phyloP scores from a whole-genome alignment of 495 filamentous ascomycete species.

The Xanthoparmelia taractica region DNA sequence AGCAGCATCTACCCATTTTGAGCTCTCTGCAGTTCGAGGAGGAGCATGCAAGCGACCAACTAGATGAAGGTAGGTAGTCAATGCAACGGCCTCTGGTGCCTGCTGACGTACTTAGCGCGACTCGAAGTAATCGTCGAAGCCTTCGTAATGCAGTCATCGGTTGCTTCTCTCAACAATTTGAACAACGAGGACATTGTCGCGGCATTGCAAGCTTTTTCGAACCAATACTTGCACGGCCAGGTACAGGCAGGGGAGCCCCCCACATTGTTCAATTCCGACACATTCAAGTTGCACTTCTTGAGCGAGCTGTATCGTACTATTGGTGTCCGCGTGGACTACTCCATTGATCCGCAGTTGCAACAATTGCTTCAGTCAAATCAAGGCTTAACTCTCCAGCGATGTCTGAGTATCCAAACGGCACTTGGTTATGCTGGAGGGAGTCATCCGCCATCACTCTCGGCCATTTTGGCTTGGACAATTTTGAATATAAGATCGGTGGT shows the following conservation, averaged over 20 bases:
- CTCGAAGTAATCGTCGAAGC: slow-evolving; percentile 36
- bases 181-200: slow-evolving; percentile 72
- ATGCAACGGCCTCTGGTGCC: background rate
- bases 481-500: slow-evolving; percentile 65
- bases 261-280: slow-evolving; percentile 15
- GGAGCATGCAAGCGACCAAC: slow-evolving; percentile 33
- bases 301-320: slow-evolving; percentile 59
- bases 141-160: slow-evolving; percentile 52
- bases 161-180: slow-evolving; percentile 45
- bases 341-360: slow-evolving; percentile 58
- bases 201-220: slow-evolving; percentile 46
- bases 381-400: slow-evolving; percentile 49
- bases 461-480: slow-evolving; percentile 65
- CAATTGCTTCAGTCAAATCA: slow-evolving; percentile 56
- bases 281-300: slow-evolving; percentile 47
- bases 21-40: slow-evolving; percentile 51
- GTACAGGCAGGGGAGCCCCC: slow-evolving; percentile 19
- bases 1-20: slow-evolving; percentile 58
- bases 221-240: slow-evolving; percentile 40
- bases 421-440: slow-evolving; percentile 57
- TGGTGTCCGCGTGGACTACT: slow-evolving; percentile 61
- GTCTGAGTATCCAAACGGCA: slow-evolving; percentile 61
- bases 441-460: slow-evolving; percentile 50
- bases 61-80: slow-evolving; percentile 38
- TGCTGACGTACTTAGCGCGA: slow-evolving; percentile 18